phyloP scores from a whole-genome alignment of 192 early-diverging fungal genomes.

The Gigaspora rosea region DNA sequence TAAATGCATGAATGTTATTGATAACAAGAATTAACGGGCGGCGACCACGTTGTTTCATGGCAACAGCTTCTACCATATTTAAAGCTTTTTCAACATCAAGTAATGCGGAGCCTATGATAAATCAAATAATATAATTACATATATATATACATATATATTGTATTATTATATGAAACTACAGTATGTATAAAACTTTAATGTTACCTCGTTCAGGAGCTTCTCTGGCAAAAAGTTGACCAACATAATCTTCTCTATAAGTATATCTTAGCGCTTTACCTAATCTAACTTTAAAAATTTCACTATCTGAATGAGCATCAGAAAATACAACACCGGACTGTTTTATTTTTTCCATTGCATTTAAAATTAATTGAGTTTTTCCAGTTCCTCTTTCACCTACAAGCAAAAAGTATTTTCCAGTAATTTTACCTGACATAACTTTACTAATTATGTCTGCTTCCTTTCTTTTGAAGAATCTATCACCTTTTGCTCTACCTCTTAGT shows the following conservation, averaged over 20 bases:
- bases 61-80: slow-evolving; percentile 28
- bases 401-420: slow-evolving; percentile 17
- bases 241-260: slow-evolving; percentile 33
- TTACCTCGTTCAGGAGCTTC: slow-evolving; percentile 32
- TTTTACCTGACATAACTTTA: not conserved
- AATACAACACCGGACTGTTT: slow-evolving; percentile 28
- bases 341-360: slow-evolving; percentile 32
- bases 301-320: slow-evolving; percentile 31
- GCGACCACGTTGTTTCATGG: no score
- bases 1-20: slow-evolving; percentile 33
- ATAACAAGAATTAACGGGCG: slow-evolving; percentile 20
- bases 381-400: slow-evolving; percentile 31
- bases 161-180: not conserved
- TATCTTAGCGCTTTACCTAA: slow-evolving; percentile 27
- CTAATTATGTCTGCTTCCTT: slow-evolving; percentile 9
- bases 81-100: slow-evolving; percentile 31
- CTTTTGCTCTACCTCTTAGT: not conserved
- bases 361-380: slow-evolving; percentile 31
- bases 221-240: slow-evolving; percentile 31
- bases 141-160: not conserved
- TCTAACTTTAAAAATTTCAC: slow-evolving; percentile 30
- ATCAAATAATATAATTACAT: not conserved
- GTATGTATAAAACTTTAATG: not conserved
- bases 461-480: slow-evolving; percentile 2
- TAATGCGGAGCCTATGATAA: slow-evolving; percentile 22